phyloP scores from a whole-genome alignment of 306 rosid species.

The Begonia peltatifolia region DNA sequence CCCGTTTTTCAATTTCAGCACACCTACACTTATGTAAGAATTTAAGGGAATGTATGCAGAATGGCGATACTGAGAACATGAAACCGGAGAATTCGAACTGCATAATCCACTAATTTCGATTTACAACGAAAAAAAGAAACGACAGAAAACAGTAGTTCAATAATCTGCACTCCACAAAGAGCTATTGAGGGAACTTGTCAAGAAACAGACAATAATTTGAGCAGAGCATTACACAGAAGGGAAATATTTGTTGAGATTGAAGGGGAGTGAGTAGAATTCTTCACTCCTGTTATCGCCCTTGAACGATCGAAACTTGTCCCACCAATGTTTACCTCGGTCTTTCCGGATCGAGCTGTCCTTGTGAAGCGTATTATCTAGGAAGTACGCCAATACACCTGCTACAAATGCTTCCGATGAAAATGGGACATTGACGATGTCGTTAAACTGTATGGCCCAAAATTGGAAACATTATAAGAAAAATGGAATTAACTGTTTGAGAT shows the following conservation, averaged over 20 bases:
- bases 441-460: conserved; percentile 33
- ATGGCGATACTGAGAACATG: no score
- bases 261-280: conserved; percentile 77
- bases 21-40: no score
- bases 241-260: conserved; percentile 80
- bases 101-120: no score
- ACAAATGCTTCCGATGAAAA: conserved; percentile 75
- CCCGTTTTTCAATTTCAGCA: no score
- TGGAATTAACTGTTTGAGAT: not conserved
- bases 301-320: conserved; percentile 70
- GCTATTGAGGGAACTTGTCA: not conserved
- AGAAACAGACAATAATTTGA: no score
- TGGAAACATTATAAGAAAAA: not conserved
- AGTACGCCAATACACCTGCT: conserved; percentile 61
- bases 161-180: conserved; percentile 1
- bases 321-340: conserved; percentile 83
- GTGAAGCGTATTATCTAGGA: conserved; percentile 68
- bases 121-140: not conserved
- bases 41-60: no score
- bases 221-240: conserved; percentile 39
- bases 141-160: not conserved
- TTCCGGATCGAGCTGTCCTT: conserved; percentile 41
- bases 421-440: conserved; percentile 75
- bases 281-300: conserved; percentile 60
- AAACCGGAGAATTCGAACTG: no score